Conservation (phyloP, 768 basidiomycete species). For the Lyophyllum decastes region DNA sequence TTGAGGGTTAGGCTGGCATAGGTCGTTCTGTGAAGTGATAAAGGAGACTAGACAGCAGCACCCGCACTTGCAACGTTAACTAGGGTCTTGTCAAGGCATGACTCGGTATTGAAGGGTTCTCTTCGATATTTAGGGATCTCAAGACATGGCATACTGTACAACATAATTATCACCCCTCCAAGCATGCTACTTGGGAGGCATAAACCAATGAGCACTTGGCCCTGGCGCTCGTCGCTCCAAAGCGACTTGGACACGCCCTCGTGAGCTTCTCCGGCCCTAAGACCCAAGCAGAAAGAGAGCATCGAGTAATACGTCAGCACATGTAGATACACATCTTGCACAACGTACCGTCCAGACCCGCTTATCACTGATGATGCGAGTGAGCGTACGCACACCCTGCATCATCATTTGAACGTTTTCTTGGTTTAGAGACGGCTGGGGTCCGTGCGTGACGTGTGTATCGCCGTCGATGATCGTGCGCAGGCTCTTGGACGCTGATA, state of each 20-base stretch:
- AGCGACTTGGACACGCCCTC: conserved; percentile 20
- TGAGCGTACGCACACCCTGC: conserved; percentile 37
- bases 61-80: no score
- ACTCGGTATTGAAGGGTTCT: no score
- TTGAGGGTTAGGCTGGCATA: no score
- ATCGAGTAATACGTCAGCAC: not conserved
- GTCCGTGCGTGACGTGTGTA: conserved; percentile 40
- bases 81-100: no score
- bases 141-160: not conserved
- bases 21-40: no score
- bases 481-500: conserved; percentile 37
- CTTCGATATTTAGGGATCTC: not conserved
- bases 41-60: no score
- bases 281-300: not conserved
- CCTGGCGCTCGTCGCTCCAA: conserved; percentile 32
- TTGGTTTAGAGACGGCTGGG: conserved; percentile 36
- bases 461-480: conserved; percentile 48
- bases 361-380: conserved; percentile 48
- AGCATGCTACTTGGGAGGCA: conserved; percentile 24
- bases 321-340: not conserved
- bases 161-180: no score
- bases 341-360: conserved; percentile 56
- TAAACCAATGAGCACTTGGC: conserved; percentile 38
- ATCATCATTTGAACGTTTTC: conserved; percentile 44
- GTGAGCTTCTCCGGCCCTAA: conserved; percentile 27